A percentile compares a stretch with the other conserved stretches of the same genome.
phyloP scores from a whole-genome alignment of 129 eudicot genomes.

The sunflower (Helianthus annuus) region DNA sequence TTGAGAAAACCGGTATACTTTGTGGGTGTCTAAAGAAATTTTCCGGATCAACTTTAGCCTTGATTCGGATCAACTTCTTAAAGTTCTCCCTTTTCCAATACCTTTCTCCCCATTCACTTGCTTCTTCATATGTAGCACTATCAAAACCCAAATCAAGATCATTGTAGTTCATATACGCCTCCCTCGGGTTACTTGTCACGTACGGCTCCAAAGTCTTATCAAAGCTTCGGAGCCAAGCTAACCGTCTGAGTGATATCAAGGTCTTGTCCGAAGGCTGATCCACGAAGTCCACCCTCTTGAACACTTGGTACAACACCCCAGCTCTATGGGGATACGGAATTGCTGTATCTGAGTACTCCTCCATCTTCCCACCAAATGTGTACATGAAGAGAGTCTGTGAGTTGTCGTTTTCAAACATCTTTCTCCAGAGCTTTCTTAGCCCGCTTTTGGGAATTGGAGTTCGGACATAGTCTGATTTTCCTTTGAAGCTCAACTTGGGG shows the following conservation, averaged over 20 bases:
- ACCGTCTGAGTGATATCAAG: background rate
- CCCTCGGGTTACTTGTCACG: constrained; percentile 29
- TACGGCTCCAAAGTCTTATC: constrained; percentile 21
- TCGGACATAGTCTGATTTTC: constrained; percentile 19
- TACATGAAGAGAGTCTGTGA: background rate
- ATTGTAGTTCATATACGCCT: constrained; percentile 29
- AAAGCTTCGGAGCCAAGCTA: constrained; percentile 16
- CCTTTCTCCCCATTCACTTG: too few species aligned
- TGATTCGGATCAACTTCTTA: too few species aligned
- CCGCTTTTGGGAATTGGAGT: background rate
- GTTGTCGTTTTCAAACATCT: too few species aligned
- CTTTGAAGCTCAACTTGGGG: background rate
- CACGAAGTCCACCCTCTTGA: background rate
- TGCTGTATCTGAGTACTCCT: constrained; percentile 11
- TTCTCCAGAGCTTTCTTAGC: too few species aligned
- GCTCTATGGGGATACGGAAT: background rate
- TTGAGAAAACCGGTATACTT: constrained; percentile 16
- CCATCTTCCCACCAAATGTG: constrained; percentile 25
- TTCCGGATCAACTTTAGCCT: too few species aligned
- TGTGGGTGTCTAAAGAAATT: constrained; percentile 18
- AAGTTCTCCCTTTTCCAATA: too few species aligned
- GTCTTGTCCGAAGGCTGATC: constrained; percentile 13
- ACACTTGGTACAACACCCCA: background rate
- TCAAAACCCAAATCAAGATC: too few species aligned
- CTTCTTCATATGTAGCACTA: too few species aligned